phyloP scores from a whole-genome alignment of 2,329 filamentous ascomycete species.

The Phialemoniopsis sp. region DNA sequence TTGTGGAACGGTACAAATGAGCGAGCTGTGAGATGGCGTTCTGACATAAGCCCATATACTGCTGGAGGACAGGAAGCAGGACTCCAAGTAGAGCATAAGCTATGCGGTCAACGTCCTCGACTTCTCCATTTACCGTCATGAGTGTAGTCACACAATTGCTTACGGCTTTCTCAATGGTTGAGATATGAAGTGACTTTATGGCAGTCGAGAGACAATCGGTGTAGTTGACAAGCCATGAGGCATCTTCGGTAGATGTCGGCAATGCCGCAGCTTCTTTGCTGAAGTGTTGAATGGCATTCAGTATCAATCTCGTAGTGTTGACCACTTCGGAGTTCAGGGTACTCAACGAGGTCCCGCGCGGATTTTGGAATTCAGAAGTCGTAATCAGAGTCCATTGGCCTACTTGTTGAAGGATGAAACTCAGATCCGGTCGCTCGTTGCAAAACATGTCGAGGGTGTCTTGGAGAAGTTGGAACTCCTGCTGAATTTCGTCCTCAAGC shows the following conservation, averaged over 20 bases:
- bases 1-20: constrained; percentile 64
- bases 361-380: constrained; percentile 10
- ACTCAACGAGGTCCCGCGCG: constrained; percentile 9
- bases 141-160: constrained; percentile 22
- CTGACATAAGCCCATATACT: constrained; percentile 63
- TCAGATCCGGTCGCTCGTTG: constrained; percentile 51
- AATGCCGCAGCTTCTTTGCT: constrained; percentile 50
- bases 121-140: constrained; percentile 19
- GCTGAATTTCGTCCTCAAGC: constrained; percentile 26
- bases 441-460: constrained; percentile 36
- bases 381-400: constrained; percentile 53
- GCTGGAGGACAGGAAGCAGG: constrained; percentile 66
- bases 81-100: constrained; percentile 56
- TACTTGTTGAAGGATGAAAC: constrained; percentile 64
- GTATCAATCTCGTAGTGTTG: constrained; percentile 32
- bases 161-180: constrained; percentile 45
- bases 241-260: constrained; percentile 56
- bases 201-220: constrained; percentile 47
- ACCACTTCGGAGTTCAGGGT: too few relatives aligned
- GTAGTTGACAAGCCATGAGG: constrained; percentile 58
- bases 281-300: constrained; percentile 75
- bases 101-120: constrained; percentile 37
- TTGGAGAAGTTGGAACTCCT: constrained; percentile 30
- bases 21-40: constrained; percentile 55
- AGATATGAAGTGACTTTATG: constrained; percentile 55